Evolutionary conservation across 345 rosid species (phyloP).

Genomic region (Turritis glabra): DNA sequence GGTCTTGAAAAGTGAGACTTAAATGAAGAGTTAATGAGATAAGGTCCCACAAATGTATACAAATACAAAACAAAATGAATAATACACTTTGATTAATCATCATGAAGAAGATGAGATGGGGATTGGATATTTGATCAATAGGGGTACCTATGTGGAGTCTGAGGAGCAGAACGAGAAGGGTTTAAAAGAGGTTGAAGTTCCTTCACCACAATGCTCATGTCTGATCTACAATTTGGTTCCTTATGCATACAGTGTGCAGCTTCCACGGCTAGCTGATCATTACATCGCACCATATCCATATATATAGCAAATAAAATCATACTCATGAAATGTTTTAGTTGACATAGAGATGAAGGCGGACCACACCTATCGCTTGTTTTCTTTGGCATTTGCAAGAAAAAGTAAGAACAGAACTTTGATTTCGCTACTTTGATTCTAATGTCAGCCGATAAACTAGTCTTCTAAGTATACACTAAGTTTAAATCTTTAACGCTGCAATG

Average conservation of each 20-base stretch:
- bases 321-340: no score
- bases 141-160: slow-evolving; percentile 29
- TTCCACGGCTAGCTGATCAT: slow-evolving; percentile 65
- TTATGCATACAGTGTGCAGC: slow-evolving; percentile 70
- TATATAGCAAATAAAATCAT: neutral
- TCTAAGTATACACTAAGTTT: neutral
- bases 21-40: neutral
- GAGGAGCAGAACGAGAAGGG: slow-evolving; percentile 33
- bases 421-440: neutral
- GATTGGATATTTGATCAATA: slow-evolving; percentile 8
- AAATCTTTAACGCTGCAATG: neutral
- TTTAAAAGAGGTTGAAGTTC: slow-evolving; percentile 60
- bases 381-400: no score
- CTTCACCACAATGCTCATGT: slow-evolving; percentile 74
- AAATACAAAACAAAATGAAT: neutral
- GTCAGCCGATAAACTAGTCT: slow-evolving; percentile 6
- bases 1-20: slow-evolving; percentile 1
- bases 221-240: slow-evolving; percentile 69
- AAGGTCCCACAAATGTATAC: neutral
- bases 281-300: neutral
- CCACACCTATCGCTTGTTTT: neutral
- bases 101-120: neutral
- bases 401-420: no score
- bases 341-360: neutral
- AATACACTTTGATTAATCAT: slow-evolving; percentile 17